These are phyloP conservation scores for Davidsoniella eucalypti DNA, from an alignment of 2,329 filamentous ascomycete species.

Conservation along the genomic window DNA sequence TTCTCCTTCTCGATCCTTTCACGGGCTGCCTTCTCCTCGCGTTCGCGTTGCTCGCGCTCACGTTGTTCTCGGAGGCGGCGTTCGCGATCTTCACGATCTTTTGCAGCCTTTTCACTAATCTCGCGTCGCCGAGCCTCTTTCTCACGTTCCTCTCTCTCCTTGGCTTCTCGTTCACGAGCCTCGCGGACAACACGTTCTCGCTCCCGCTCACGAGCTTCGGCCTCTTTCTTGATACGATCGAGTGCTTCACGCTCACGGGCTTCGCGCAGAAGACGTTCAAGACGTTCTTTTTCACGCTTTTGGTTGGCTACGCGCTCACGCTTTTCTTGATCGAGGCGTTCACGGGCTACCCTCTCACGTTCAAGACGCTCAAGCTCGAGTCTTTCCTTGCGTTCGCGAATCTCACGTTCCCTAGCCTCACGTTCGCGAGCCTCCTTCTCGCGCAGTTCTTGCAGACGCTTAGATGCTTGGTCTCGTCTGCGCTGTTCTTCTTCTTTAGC, in stretches of 20 bases:
- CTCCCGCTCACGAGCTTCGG: conserved; percentile 44
- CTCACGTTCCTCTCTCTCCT: conserved; percentile 21
- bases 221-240: conserved; percentile 12
- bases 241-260: conserved; percentile 6
- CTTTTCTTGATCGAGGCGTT: conserved; percentile 13
- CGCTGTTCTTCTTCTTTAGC: conserved; percentile 44
- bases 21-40: conserved; percentile 21
- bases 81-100: background rate
- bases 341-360: conserved; percentile 7
- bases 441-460: conserved; percentile 34
- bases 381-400: conserved; percentile 12
- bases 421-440: conserved; percentile 38
- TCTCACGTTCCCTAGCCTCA: conserved; percentile 21
- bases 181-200: conserved; percentile 8
- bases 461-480: conserved; percentile 38
- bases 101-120: background rate
- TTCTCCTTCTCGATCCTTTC: conserved; percentile 18
- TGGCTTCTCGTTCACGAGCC: conserved; percentile 7
- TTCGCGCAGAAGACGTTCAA: conserved; percentile 13
- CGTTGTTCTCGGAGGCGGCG: conserved; percentile 20
- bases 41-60: conserved; percentile 24
- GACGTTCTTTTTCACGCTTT: conserved; percentile 19
- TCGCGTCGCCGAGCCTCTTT: conserved; percentile 2
- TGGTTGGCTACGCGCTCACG: conserved; percentile 16
- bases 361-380: conserved; percentile 12